A percentile compares a stretch with the other conserved stretches of the same genome.
Conservation (phyloP, 768 basidiomycete genomes). For the Collybiopsis luxurians region DNA sequence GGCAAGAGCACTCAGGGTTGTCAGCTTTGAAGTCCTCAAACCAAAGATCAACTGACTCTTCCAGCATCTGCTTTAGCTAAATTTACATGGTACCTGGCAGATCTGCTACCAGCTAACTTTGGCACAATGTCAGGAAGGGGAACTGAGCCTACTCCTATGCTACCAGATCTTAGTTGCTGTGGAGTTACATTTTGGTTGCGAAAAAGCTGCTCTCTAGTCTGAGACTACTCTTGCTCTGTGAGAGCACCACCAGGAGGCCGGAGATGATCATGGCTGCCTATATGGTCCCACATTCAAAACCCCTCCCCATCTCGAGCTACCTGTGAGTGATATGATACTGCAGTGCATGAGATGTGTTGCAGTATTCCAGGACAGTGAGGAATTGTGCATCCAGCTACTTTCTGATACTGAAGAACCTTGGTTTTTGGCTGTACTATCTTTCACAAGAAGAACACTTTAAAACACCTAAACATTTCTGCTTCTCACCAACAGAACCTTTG, state of each 20-base stretch:
- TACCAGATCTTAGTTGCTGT: slow-evolving; percentile 17
- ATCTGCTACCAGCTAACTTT: slow-evolving; percentile 14
- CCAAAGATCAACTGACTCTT: slow-evolving; percentile 17
- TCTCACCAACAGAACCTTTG: too few relatives aligned
- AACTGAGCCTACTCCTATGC: slow-evolving; percentile 12
- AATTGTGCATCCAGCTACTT: neutral
- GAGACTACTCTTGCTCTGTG: neutral
- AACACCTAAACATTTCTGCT: too few relatives aligned
- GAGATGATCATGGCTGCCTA: neutral
- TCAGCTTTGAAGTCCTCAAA: slow-evolving; percentile 4
- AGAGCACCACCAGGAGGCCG: neutral
- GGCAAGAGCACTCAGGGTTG: slow-evolving; percentile 4
- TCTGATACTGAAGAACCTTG: neutral
- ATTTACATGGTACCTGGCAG: slow-evolving; percentile 12
- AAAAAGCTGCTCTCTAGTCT: slow-evolving; percentile 13
- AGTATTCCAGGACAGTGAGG: too few relatives aligned
- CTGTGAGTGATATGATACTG: neutral
- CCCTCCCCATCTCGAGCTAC: neutral
- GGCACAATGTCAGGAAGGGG: slow-evolving; percentile 16
- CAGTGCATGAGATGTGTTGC: too few relatives aligned
- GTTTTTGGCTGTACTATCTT: neutral
- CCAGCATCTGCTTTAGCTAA: slow-evolving; percentile 9
- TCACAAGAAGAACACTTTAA: too few relatives aligned
- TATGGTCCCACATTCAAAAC: neutral
- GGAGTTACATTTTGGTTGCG: slow-evolving; percentile 12